Percentiles rank a stretch among this genome's conserved stretches.
Evolutionary conservation across 768 basidiomycete genomes (phyloP).

Genomic region (Naganishia kalamii): DNA sequence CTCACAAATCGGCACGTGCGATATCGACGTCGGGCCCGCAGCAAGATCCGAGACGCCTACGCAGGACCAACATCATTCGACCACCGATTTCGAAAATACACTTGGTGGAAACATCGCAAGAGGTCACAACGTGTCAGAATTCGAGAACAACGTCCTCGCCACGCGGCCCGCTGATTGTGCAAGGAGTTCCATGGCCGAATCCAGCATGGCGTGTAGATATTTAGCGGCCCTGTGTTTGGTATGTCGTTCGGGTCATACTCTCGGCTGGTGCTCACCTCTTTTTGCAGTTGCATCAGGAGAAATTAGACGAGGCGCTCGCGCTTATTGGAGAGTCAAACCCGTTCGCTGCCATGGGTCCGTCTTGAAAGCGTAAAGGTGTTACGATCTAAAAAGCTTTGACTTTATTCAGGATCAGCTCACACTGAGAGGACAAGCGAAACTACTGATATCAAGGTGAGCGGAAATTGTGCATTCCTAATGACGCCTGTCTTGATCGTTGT

Average conservation of each 20-base stretch:
- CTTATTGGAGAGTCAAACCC: conserved; percentile 90
- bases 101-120: too few relatives aligned
- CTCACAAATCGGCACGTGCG: too few relatives aligned
- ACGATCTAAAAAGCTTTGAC: neutral
- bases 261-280: neutral
- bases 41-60: too few relatives aligned
- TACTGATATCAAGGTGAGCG: conserved; percentile 82
- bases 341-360: conserved; percentile 63
- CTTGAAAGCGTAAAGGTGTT: neutral
- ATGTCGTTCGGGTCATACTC: conserved; percentile 12
- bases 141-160: too few relatives aligned
- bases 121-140: too few relatives aligned
- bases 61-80: too few relatives aligned
- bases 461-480: neutral
- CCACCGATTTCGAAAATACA: too few relatives aligned
- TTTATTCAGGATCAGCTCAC: conserved; percentile 55
- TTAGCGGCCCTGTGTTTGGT: conserved; percentile 93
- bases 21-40: too few relatives aligned
- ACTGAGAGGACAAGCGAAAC: conserved; percentile 72
- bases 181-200: conserved; percentile 76
- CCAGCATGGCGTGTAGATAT: conserved; percentile 92
- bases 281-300: conserved; percentile 70
- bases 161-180: neutral
- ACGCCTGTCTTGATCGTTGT: conserved; percentile 53
- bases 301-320: conserved; percentile 84